A percentile compares a stretch with the other conserved stretches of the same genome.
phyloP scores from a whole-genome alignment of 2,329 filamentous ascomycete genomes.

The Phialophora chinensis region DNA sequence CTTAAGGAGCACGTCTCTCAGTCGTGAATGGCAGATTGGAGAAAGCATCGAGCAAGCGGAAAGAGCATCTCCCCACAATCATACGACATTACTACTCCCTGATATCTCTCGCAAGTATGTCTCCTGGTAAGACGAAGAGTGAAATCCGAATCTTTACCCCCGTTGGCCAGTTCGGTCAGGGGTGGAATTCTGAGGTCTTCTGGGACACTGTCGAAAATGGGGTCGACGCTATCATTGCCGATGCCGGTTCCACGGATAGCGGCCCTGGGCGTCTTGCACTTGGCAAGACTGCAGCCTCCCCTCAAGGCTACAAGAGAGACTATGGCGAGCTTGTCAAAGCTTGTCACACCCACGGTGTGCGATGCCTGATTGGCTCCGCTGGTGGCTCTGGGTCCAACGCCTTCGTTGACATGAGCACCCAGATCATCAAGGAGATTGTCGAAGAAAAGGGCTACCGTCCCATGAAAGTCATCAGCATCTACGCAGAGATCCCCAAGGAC shows the following conservation, averaged over 20 bases:
- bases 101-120: slow-evolving; percentile 4
- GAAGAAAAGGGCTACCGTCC: slow-evolving; percentile 39
- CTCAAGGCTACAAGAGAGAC: slow-evolving; percentile 43
- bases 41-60: not conserved
- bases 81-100: not conserved
- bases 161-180: slow-evolving; percentile 26
- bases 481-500: slow-evolving; percentile 49
- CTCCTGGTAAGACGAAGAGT: slow-evolving; percentile 21
- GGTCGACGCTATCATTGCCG: slow-evolving; percentile 41
- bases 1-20: not conserved
- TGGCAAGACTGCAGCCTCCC: slow-evolving; percentile 24
- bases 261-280: slow-evolving; percentile 43
- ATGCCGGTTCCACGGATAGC: slow-evolving; percentile 45
- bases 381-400: slow-evolving; percentile 56
- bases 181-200: slow-evolving; percentile 20
- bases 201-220: slow-evolving; percentile 28
- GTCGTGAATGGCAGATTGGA: not conserved
- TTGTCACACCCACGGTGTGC: slow-evolving; percentile 45
- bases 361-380: slow-evolving; percentile 53
- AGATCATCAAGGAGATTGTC: slow-evolving; percentile 48
- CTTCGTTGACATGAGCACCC: slow-evolving; percentile 49
- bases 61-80: not conserved
- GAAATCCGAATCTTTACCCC: slow-evolving; percentile 29
- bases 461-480: slow-evolving; percentile 46
- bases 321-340: slow-evolving; percentile 49